Evolutionary conservation across 805 yeast genomes (phyloP).

Genomic region (Teunomyces aglyptinius): DNA sequence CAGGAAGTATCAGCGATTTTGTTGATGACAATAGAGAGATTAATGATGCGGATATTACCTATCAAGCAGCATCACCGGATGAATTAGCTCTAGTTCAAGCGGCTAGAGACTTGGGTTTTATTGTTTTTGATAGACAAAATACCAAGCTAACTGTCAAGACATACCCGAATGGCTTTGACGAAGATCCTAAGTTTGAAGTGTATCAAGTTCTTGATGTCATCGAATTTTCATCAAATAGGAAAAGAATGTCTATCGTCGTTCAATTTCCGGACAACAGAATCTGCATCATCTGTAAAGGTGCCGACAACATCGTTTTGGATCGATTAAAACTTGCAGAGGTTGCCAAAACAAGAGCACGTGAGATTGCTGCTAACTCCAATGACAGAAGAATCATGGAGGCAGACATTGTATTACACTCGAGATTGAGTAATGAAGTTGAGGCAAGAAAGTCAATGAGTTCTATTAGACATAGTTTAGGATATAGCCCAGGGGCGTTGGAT

Average conservation of each 20-base stretch:
- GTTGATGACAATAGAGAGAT: conserved; percentile 12
- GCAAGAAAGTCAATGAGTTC: conserved; percentile 32
- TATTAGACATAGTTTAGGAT: conserved; percentile 25
- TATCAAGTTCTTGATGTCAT: conserved; percentile 78
- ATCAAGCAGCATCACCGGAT: conserved; percentile 96
- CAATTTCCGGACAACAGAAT: conserved; percentile 73
- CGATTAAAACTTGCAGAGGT: conserved; percentile 56
- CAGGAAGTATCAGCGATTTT: conserved; percentile 5
- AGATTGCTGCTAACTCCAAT: conserved; percentile 54
- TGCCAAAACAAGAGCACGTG: conserved; percentile 64
- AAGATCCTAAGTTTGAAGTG: conserved; percentile 58
- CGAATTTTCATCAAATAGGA: conserved; percentile 84
- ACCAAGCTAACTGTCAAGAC: conserved; percentile 63
- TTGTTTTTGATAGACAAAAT: conserved; percentile 69
- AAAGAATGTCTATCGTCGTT: conserved; percentile 90
- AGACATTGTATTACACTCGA: conserved; percentile 61
- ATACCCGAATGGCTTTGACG: conserved; percentile 79
- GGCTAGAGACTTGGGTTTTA: conserved; percentile 91
- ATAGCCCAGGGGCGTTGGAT: conserved; percentile 12
- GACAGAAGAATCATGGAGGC: conserved; percentile 79
- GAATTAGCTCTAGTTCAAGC: conserved; percentile 92
- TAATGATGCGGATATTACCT: conserved; percentile 45
- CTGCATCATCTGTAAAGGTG: conserved; percentile 88
- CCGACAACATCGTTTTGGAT: conserved; percentile 86
- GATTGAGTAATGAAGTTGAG: conserved; percentile 36